phyloP scores from a whole-genome alignment of 805 yeast genomes.

The Candida boidinii region DNA sequence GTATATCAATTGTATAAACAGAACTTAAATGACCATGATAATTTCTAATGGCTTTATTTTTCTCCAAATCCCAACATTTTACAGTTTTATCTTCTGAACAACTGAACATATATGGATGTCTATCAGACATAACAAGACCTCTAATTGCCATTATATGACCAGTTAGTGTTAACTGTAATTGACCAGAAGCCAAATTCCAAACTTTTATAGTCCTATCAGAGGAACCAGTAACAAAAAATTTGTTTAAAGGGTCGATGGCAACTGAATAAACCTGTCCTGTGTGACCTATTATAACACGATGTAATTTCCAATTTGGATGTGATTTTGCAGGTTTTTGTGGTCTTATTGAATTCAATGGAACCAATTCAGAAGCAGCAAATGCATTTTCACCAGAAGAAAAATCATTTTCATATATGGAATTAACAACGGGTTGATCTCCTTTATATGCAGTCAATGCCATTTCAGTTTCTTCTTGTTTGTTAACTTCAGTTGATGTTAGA shows the following conservation, averaged over 20 bases:
- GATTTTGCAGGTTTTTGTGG: conserved; percentile 16
- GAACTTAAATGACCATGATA: conserved; percentile 94
- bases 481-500: too few species aligned
- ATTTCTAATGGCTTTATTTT: conserved; percentile 70
- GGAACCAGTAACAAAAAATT: conserved; percentile 90
- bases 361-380: conserved; percentile 16
- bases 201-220: conserved; percentile 82
- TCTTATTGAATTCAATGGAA: conserved; percentile 10
- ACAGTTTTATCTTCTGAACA: conserved; percentile 92
- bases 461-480: too few species aligned
- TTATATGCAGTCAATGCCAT: too few species aligned
- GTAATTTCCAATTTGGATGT: conserved; percentile 67
- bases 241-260: conserved; percentile 76
- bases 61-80: conserved; percentile 93
- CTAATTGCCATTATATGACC: conserved; percentile 91
- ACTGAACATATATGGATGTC: conserved; percentile 83
- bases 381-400: conserved; percentile 11
- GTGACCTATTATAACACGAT: conserved; percentile 78
- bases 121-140: conserved; percentile 59
- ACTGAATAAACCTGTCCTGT: conserved; percentile 88
- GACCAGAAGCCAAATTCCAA: conserved; percentile 79
- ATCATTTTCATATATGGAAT: too few species aligned
- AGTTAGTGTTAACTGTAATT: conserved; percentile 64
- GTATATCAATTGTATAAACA: conserved; percentile 73
- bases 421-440: too few species aligned